These are phyloP conservation scores for Oryza glumipatula DNA, from an alignment of 176 grass and related monocot genomes.

Conservation along the genomic window DNA sequence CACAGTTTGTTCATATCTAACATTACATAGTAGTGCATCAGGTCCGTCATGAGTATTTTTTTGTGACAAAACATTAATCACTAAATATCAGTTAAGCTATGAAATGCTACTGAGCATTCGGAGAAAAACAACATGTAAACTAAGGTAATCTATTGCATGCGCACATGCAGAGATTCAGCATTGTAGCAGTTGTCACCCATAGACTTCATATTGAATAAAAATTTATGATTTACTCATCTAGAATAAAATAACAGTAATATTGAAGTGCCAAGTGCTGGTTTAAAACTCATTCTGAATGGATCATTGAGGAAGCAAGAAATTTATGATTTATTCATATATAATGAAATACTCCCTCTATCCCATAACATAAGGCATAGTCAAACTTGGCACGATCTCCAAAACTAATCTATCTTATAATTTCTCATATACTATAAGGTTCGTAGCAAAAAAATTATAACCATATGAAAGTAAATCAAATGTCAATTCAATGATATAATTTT, in stretches of 20 bases:
- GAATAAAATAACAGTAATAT: background rate
- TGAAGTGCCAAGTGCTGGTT: background rate
- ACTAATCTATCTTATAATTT: no score
- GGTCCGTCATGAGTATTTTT: background rate
- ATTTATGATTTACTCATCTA: background rate
- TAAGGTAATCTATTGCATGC: background rate
- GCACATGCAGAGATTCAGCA: background rate
- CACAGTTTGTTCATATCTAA: conserved; percentile 17
- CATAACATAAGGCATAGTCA: no score
- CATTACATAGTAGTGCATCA: conserved; percentile 15
- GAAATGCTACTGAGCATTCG: background rate
- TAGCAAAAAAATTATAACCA: no score
- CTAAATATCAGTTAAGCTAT: background rate
- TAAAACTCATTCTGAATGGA: background rate
- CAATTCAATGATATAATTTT: no score
- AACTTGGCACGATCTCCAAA: no score
- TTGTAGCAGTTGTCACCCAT: background rate
- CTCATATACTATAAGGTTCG: no score
- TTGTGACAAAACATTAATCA: conserved; percentile 5
- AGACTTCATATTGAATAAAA: conserved; percentile 3
- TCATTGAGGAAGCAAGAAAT: background rate
- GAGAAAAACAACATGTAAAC: background rate
- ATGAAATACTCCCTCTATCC: background rate
- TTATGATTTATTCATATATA: background rate
- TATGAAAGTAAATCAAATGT: no score